phyloP scores from a whole-genome alignment of 345 rosid species.

The Eucalyptus sideroxylon region DNA sequence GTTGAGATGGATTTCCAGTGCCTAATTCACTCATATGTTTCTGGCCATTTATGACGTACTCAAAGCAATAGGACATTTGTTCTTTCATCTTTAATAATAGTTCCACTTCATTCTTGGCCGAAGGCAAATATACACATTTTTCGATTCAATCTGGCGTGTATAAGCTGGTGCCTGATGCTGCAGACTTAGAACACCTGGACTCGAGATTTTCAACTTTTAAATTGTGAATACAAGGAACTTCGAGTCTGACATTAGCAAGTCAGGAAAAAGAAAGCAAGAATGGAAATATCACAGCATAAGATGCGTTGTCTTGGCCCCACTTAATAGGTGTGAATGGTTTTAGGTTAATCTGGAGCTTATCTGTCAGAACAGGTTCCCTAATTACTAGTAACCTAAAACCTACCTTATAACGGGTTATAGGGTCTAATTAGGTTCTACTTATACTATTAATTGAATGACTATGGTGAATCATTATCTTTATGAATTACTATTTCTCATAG shows the following conservation, averaged over 20 bases:
- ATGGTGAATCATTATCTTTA: too few relatives aligned
- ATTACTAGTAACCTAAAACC: too few relatives aligned
- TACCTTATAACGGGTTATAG: too few relatives aligned
- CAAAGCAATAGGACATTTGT: background rate
- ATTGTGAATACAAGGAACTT: background rate
- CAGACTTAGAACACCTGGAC: background rate
- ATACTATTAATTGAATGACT: too few relatives aligned
- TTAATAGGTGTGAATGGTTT: too few relatives aligned
- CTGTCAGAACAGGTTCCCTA: fast-evolving
- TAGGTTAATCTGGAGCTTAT: too few relatives aligned
- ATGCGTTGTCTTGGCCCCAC: background rate
- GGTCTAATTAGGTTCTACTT: too few relatives aligned
- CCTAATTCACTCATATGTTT: background rate
- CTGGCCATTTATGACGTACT: background rate
- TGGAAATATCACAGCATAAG: background rate
- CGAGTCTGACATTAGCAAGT: background rate
- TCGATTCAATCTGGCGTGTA: background rate
- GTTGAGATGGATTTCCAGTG: background rate
- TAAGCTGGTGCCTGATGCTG: background rate
- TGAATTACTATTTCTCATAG: too few relatives aligned
- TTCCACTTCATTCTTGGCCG: background rate
- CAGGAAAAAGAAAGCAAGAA: background rate
- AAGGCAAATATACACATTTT: background rate
- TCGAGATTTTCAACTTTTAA: background rate
- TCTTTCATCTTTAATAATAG: background rate